Evolutionary conservation across 2,329 filamentous ascomycete species (phyloP), one percentile per base, ranked within the genome.

Genomic region (Lecanicillium sp.): DNA sequence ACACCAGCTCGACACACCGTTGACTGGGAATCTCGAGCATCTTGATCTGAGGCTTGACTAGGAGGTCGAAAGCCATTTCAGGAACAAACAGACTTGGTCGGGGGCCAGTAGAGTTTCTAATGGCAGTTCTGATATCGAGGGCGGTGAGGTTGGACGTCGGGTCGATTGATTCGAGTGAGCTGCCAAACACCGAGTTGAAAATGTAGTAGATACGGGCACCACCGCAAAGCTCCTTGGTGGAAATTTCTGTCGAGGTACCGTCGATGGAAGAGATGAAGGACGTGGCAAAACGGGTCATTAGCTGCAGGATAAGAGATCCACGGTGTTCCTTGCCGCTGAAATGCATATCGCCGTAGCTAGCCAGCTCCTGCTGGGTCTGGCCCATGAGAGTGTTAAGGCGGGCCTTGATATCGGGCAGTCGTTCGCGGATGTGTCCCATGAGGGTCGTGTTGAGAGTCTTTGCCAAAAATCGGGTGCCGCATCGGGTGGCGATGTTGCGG

Each of bases 241-340:
- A 97, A 53, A 98, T 98, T 63, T 98, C 91, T 12, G 90, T 95
- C 5, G 91, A 97, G 7, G 93, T 98, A 74, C 93, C 93, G 63
- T 98, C 93, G 54, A 98, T 98, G 11, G 93, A 97, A 5, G 93
- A 91, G 62, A 96, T 97, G 69, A 98, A 98, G 1, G 90, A 95
- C 3, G 89, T 93, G 9, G 93, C 93, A 61, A 98, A 98, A 33
- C 93, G 87, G 11, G 93, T 98, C 93, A 98, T 98, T 49, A 95
- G 80, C 67, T 97, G 91, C 54, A 98, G 72, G 50, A 98, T 95
- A 54, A 98, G 77, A 23, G 91, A 95, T 26, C 93, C 93, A 43
- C 91, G 81, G 64, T 98, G 93, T 66, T 97, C 93, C 66, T 95
- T 95, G 59, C 93, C 93, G 54, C 87, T 95, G 64, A 98, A 98